phyloP scores from a whole-genome alignment of 2,329 filamentous ascomycete species.

The Graphiopsis chlorocephala region DNA sequence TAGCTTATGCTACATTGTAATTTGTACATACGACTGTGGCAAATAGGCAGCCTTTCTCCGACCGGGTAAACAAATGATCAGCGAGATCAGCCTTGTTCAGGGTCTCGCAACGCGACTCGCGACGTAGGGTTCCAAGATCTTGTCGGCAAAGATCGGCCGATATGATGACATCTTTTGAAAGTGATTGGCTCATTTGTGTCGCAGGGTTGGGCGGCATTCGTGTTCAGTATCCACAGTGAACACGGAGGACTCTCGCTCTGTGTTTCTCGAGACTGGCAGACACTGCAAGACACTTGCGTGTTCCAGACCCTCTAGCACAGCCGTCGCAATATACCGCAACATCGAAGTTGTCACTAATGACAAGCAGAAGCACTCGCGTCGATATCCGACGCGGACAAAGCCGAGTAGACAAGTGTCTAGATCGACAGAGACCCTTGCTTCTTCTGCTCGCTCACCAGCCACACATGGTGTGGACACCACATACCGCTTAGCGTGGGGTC shows the following conservation, averaged over 20 bases:
- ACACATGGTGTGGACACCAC: slow-evolving; percentile 1
- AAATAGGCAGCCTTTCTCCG: not conserved
- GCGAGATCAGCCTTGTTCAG: not conserved
- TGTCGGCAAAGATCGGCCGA: not conserved
- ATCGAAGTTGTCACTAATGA: not conserved
- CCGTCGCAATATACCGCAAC: not conserved
- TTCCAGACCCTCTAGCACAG: not conserved
- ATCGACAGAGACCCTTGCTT: not conserved
- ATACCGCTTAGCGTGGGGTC: not conserved
- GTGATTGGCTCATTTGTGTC: not conserved
- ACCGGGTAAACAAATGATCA: not conserved
- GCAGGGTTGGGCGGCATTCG: not conserved
- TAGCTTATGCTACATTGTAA: not conserved
- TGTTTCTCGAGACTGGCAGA: not conserved
- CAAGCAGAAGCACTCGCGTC: not conserved
- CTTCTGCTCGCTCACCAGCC: slow-evolving; percentile 7
- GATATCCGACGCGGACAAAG: not conserved
- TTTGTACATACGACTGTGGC: not conserved
- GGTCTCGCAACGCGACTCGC: not conserved
- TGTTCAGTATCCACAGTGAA: not conserved
- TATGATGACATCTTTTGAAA: not conserved
- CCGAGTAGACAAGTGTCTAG: not conserved
- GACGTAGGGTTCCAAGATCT: not conserved
- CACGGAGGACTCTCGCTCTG: not conserved
- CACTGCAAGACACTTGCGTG: not conserved